Evolutionary conservation across 108 stramenopile genomes (phyloP).

Genomic region (Hondaea fermentalgiana): DNA sequence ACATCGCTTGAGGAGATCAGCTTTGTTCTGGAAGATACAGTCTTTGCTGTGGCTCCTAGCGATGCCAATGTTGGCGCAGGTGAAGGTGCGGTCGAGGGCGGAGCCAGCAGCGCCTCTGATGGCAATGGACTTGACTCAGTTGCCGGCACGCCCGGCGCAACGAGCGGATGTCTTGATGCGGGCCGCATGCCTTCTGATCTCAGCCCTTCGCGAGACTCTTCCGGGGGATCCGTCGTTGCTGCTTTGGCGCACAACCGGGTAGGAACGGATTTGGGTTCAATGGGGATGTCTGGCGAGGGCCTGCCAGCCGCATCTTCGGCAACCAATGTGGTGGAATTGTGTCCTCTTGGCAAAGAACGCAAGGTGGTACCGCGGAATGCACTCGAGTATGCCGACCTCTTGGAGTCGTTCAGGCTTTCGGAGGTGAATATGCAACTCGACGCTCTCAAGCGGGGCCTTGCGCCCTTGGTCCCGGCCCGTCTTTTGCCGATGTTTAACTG

Average conservation of each 20-base stretch:
- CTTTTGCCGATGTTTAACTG: neutral
- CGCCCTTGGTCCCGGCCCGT: neutral
- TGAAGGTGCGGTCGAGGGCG: neutral
- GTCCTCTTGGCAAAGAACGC: conserved; percentile 4
- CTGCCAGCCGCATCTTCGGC: neutral
- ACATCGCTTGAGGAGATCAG: neutral
- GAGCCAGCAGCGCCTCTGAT: neutral
- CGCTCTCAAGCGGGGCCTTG: neutral
- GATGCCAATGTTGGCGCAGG: neutral
- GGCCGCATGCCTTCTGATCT: neutral
- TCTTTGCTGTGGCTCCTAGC: neutral
- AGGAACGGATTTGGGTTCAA: neutral
- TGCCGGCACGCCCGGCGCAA: neutral
- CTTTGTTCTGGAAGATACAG: neutral
- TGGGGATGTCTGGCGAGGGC: neutral
- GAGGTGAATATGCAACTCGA: neutral
- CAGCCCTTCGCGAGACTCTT: neutral
- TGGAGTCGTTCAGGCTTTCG: neutral
- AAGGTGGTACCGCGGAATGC: neutral
- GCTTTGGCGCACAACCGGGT: neutral
- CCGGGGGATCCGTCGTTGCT: neutral
- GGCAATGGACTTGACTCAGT: neutral
- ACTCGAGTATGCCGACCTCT: neutral
- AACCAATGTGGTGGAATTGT: neutral
- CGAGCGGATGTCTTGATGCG: neutral